Conservation (phyloP, 108 stramenopile species). For the Skeletonema costatum region DNA sequence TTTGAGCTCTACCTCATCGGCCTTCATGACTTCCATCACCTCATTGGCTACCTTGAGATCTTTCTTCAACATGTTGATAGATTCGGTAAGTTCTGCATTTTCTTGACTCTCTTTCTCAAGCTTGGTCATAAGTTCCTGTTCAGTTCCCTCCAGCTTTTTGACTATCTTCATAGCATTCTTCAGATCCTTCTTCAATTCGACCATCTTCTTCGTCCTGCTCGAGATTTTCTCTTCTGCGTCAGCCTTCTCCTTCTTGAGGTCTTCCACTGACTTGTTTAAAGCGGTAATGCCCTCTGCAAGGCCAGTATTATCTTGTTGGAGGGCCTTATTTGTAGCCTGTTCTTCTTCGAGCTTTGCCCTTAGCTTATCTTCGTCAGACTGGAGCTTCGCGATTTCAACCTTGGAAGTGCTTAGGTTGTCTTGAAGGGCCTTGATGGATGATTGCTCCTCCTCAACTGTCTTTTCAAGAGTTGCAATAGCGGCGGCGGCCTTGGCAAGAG, state of each 20-base stretch:
- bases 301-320: not conserved
- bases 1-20: not conserved
- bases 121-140: not conserved
- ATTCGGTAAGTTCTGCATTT: not conserved
- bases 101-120: constrained; percentile 5
- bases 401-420: not conserved
- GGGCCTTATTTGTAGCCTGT: not conserved
- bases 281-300: not conserved
- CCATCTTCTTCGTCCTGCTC: constrained; percentile 7
- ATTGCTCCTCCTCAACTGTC: not conserved
- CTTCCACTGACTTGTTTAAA: not conserved
- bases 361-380: not conserved
- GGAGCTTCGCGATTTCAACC: too few relatives aligned
- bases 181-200: not conserved
- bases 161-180: constrained; percentile 1
- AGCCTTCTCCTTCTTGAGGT: constrained; percentile 9
- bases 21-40: not conserved
- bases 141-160: not conserved
- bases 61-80: not conserved
- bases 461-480: not conserved
- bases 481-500: not conserved
- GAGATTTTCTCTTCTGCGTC: constrained; percentile 4
- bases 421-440: not conserved
- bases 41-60: not conserved
- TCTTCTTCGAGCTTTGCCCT: not conserved